Evolutionary conservation across 306 rosid species (phyloP), one percentile per base, ranked within the genome.

Genomic region (Erythrophleum fordii): DNA sequence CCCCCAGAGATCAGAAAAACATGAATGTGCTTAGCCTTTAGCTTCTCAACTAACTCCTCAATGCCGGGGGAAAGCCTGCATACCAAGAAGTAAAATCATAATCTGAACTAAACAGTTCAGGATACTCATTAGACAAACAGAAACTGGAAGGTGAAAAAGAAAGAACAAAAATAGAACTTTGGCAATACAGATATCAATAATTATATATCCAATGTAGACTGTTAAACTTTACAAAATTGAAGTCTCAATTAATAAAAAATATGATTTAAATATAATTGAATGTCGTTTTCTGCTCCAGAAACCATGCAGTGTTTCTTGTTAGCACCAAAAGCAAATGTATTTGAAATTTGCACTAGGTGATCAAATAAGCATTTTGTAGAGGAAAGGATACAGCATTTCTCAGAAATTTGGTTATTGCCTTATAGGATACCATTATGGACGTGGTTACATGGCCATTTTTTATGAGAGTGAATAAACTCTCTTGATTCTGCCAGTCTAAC

Each of bases 1-100:
- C 99, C 99, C 35, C 99, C 98, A 5, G 99, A 95, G 85, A 95
- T 87, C 77, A 95, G 89, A 87, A 86, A 95, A 75, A 93, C 94
- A 0, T 77, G 79, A 3, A 62, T 88, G 49, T 69, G 56, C 46
- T 83, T 89, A 59, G 91, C 94, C 89, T 86, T 91, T 80, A 95
- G 85, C 85, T 83, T 93, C 84, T 84, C 87, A 78, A 95, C 89
- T 55, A 95, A 81, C 56, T 91, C 93, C 20, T 88, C 86, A 23
- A 95, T 93, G 69, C 99, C 99, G 25, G 93, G 98, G 66, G 98
- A 90, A 82, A 93, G 93, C 90, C 99, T 93, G 78, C 86, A 88
- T 44, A 76, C 45, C 49, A 52, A 80, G 72, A 70, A 58, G 52
- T 53, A 66, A 29, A 77, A 79, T 66, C 70, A 71, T 65, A 69